Base-by-base conservation (phyloP, 257 asterid genomes). In the Scutellaria galericulata region DNA sequence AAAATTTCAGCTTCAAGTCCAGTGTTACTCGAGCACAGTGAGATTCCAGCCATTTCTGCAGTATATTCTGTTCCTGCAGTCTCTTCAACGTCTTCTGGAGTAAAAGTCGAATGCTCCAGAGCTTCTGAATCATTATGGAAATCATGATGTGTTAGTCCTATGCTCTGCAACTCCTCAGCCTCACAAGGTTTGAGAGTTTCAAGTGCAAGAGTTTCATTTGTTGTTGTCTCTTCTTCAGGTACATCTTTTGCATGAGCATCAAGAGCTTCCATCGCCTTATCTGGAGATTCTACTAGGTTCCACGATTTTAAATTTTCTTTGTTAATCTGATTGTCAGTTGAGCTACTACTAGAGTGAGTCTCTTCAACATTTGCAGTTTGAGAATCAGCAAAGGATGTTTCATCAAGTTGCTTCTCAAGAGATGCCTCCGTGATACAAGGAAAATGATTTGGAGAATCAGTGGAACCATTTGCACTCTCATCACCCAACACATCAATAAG, bases 71-170 rank as follows among this genome's bases (percentile, higher is more conserved):
- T 48, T 35, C 73, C 84, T 66, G 57, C 53, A 61, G 65, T 77
- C 66, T 74, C 80, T 68, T 72, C 82, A 75, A 79, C 78, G 70
- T 72, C 70, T 69, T 80, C 78, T 61, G 79, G 78, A 61, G 64
- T 55, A 68, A 66, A 71, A 56, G 52, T n/a, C 9, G 80, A 81
- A 68, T 55, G 74, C 70, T 47, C 82, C 64, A 27, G 18, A 62
- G 61, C 75, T 74, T 79, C 85, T 24, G 71, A 64, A 70, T 70
- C 64, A 71, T 67, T 37, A 13, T 44, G 70, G 62, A 31, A 64
- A 62, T 37, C 80, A 70, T 71, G 50, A 70, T 53, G 62, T 46
- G 63, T 39, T 45, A 35, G 62, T 69, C 66, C 81, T 27, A 56
- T 45, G 52, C 24, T 77, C 58, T 47, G 73, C 58, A 41, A 64